Evolutionary conservation across 495 filamentous ascomycete species (phyloP).

Genomic region (Aspergillus cristatus): DNA sequence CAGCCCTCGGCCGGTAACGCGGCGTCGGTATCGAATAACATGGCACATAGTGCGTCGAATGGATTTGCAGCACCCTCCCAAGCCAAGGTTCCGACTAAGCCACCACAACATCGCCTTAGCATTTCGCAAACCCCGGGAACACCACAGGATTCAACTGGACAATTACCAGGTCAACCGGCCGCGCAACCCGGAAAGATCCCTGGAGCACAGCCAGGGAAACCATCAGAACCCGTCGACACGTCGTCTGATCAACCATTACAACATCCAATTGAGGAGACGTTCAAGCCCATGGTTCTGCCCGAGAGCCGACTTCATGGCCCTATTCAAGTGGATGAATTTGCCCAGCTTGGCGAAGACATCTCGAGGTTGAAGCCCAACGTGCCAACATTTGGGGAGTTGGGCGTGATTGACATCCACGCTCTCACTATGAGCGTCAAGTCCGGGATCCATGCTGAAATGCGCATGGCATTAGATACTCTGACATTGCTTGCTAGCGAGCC

Average conservation of each 20-base stretch:
- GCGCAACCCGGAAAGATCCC: slow-evolving; percentile 27
- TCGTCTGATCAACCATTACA: slow-evolving; percentile 39
- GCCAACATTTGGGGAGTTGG: slow-evolving; percentile 68
- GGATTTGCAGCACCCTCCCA: slow-evolving; percentile 35
- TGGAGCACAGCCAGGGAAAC: slow-evolving; percentile 33
- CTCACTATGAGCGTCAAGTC: slow-evolving; percentile 87
- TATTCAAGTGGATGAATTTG: slow-evolving; percentile 50
- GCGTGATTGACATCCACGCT: slow-evolving; percentile 83
- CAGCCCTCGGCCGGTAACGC: slow-evolving; percentile 30
- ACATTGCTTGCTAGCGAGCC: slow-evolving; percentile 60
- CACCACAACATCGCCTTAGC: slow-evolving; percentile 26
- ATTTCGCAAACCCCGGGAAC: slow-evolving; percentile 28
- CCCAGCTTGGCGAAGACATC: slow-evolving; percentile 54
- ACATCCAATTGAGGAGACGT: slow-evolving; percentile 32
- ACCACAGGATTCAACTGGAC: slow-evolving; percentile 22
- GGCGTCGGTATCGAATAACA: slow-evolving; percentile 23
- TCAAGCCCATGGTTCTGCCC: slow-evolving; percentile 49
- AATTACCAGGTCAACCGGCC: slow-evolving; percentile 25
- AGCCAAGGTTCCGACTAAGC: slow-evolving; percentile 29
- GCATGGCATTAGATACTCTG: slow-evolving; percentile 78
- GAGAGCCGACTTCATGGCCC: slow-evolving; percentile 55
- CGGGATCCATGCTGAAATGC: slow-evolving; percentile 79
- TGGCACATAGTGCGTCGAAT: slow-evolving; percentile 26
- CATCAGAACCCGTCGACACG: slow-evolving; percentile 30
- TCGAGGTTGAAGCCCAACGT: slow-evolving; percentile 57